Evolutionary conservation across 345 rosid genomes (phyloP), one percentile per base, ranked within the genome.

Genomic region (Anacardium occidentale): DNA sequence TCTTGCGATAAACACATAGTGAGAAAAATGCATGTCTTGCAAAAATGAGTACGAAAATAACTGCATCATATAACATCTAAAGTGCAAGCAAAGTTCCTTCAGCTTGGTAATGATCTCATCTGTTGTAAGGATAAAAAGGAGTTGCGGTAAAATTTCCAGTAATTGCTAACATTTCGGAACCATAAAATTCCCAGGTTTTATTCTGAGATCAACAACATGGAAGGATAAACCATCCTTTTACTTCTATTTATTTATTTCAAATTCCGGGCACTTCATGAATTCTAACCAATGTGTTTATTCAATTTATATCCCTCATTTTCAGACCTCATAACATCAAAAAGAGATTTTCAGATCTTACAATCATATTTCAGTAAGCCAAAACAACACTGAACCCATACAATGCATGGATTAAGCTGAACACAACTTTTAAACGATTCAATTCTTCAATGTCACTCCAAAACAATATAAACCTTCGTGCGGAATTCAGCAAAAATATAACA

Each of bases 381-480:
- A 55, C 18, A 3, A 55, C 52, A 45, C 7, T 62, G 10, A 66
- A 65, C 14, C 7, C 40, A 65, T 45, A 10, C 8, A 34, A n/a
- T 15, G 47, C 20, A 64, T 18, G 21, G 5, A 25, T 55, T 26
- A 51, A 48, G 62, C 40, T 64, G 14, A 68, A 71, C 59, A 52
- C 72, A 48, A 34, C 9, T 18, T 52, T 13, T 21, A 62, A 17
- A 59, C 13, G 7, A 51, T n/a, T 34, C 48, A 50, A 24, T 59
- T 54, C 48, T 59, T 59, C 45, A 52, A 51, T 12, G 67, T 37
- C 66, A 72, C 56, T 54, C 29, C 74, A 75, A 75, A 55, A 75
- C 42, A 47, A 55, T n/a, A 53, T 44, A 68, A 77, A 80, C 75
- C 71, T 76, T 60, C 3, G 50, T 42, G 26, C 76, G 5, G 60